phyloP scores from a whole-genome alignment of 1,139 yeast genomes.

The Debaryomyces nepalensis region DNA sequence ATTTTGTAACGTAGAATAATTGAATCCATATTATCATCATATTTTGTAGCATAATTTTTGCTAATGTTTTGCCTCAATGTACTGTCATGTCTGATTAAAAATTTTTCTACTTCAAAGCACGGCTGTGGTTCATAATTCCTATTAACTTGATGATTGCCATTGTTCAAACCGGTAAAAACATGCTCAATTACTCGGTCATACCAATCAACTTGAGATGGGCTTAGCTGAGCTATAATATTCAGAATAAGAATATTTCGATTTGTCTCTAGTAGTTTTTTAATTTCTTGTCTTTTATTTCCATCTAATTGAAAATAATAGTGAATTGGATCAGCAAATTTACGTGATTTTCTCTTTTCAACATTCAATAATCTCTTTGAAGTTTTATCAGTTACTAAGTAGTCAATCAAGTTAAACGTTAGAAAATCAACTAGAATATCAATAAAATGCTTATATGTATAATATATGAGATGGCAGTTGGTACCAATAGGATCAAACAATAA shows the following conservation, averaged over 20 bases:
- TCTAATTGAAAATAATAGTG: background rate
- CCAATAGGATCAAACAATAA: constrained; percentile 22
- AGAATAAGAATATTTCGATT: constrained; percentile 13
- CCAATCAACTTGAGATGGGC: constrained; percentile 28
- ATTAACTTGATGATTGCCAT: constrained; percentile 11
- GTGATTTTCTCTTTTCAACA: constrained; percentile 3
- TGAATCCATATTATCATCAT: constrained; percentile 32
- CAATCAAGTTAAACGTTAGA: constrained; percentile 24
- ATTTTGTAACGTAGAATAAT: constrained; percentile 34
- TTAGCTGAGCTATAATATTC: constrained; percentile 25
- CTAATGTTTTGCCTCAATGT: constrained; percentile 15
- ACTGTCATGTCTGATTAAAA: constrained; percentile 27
- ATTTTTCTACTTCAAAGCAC: constrained; percentile 35
- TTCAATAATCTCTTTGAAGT: constrained; percentile 7
- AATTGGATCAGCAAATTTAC: constrained; percentile 3
- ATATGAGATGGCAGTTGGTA: constrained; percentile 30
- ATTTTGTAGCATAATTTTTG: constrained; percentile 13
- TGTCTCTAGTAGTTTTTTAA: background rate
- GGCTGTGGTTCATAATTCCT: constrained; percentile 26
- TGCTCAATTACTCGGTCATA: constrained; percentile 39
- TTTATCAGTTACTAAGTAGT: constrained; percentile 14
- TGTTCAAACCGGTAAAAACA: constrained; percentile 34
- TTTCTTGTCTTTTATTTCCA: background rate
- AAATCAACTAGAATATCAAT: constrained; percentile 28
- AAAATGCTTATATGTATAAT: constrained; percentile 21